Evolutionary conservation across 805 yeast species (phyloP), one percentile per base, ranked within the genome.

Genomic region (Candida vaughaniae): DNA sequence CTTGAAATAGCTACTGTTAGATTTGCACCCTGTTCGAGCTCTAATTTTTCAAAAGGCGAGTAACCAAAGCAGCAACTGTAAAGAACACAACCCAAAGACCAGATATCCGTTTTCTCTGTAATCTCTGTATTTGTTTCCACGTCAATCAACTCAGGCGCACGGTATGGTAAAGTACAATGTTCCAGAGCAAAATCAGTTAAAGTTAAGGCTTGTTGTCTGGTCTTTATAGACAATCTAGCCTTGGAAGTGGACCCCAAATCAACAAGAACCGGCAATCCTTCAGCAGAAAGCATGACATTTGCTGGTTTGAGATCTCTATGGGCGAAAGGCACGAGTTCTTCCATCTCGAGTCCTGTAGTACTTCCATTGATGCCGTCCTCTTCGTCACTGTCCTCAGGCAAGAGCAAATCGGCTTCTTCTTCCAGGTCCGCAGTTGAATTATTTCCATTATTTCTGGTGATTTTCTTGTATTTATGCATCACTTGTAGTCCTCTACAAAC

Each of bases 271-370:
- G 95, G 95, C 10, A 74, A 56, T 2, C 87, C 88, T 42, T 80
- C 84, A 29, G 79, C 74, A 1, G 85, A 72, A 4, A 89, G 62
- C 90, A 90, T 82, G 12, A 89, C 77, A 53, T 87, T 90, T 2
- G 93, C 95, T 0, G 97, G 96, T 54, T 87, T 90, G 38, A 90
- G 64, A 56, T 90, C 96, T 39, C 89, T 64, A 57, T 90, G 97
- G 0, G 95, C 91, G 56, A 75, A 88, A 3, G 91, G 84, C 3
- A 74, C 66, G 3, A 75, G 62, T 37, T 78, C 83, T 30, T 42
- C 44, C 42, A 45, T 33, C 22, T 45, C 46, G 14, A 40, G 33
- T 18, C 70, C 76, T 9, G 18, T 9, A 11, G 16, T 22, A 17
- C 19, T 22, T 3, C 51, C 58, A 66, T 25, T 20, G 10, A 36